phyloP scores from a whole-genome alignment of 2,329 filamentous ascomycete species.

The Fusarium citri region DNA sequence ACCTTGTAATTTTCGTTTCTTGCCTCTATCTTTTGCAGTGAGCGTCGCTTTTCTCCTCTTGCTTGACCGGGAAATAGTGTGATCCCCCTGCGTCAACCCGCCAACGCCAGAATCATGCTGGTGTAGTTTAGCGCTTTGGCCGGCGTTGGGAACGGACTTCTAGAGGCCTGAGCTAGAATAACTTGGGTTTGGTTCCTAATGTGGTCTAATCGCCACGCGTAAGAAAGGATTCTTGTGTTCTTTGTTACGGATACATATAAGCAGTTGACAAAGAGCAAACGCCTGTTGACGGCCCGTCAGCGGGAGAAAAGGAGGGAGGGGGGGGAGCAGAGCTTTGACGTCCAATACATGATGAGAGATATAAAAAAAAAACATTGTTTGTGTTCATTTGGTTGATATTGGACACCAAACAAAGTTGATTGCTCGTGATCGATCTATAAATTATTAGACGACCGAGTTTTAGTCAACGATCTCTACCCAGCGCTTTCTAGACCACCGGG shows the following conservation, averaged over 20 bases:
- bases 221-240: background rate
- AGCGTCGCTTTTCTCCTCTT: constrained; percentile 7
- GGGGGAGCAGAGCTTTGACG: constrained; percentile 21
- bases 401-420: background rate
- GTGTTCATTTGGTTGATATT: background rate
- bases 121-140: constrained; percentile 32
- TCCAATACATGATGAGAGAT: background rate
- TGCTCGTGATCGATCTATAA: background rate
- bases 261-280: constrained; percentile 22
- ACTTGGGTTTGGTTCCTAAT: constrained; percentile 1
- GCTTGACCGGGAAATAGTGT: constrained; percentile 15
- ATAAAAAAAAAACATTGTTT: background rate
- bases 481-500: background rate
- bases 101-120: constrained; percentile 37
- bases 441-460: background rate
- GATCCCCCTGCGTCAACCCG: constrained; percentile 45
- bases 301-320: constrained; percentile 20
- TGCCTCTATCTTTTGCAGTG: background rate
- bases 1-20: constrained; percentile 2
- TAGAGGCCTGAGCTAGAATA: constrained; percentile 17
- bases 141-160: constrained; percentile 23
- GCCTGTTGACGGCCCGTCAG: constrained; percentile 20
- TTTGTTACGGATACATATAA: background rate
- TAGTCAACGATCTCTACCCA: background rate
- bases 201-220: constrained; percentile 9